These are phyloP conservation scores for Aspergillus avenaceus DNA, from an alignment of 495 filamentous ascomycete species.

Conservation along the genomic window DNA sequence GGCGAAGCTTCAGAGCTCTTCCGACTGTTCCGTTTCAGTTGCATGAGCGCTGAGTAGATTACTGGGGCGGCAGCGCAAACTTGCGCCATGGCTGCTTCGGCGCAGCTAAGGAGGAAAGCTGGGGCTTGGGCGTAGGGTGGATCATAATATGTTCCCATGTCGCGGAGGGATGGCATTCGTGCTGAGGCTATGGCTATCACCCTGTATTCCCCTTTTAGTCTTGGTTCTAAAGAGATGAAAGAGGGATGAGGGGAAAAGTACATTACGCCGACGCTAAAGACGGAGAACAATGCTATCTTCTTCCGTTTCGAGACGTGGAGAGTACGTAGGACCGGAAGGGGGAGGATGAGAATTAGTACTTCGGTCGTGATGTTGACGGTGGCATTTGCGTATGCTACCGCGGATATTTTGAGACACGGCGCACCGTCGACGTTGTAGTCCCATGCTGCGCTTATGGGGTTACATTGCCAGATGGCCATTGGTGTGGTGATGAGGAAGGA, in stretches of 20 bases:
- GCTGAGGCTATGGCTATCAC: neutral
- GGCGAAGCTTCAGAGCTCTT: neutral
- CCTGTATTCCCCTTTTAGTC: no score
- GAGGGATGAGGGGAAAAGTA: neutral
- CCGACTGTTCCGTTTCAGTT: neutral
- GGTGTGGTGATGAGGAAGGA: neutral
- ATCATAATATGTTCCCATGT: neutral
- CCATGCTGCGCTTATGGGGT: neutral
- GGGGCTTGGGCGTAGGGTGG: neutral
- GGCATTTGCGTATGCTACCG: neutral
- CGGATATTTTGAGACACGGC: neutral
- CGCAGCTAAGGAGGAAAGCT: neutral
- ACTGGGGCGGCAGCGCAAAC: neutral
- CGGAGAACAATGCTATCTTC: neutral
- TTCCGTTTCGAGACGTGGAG: neutral
- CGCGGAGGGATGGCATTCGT: neutral
- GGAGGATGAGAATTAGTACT: neutral
- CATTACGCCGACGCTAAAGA: neutral
- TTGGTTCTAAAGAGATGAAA: no score
- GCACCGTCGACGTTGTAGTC: neutral
- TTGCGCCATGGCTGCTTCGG: neutral
- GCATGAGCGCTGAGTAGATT: neutral
- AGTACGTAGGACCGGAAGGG: neutral
- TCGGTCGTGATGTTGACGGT: neutral
- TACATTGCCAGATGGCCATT: constrained; percentile 1